Conservation (phyloP, 331 rosid genomes). For the Pyrus hybrid region DNA sequence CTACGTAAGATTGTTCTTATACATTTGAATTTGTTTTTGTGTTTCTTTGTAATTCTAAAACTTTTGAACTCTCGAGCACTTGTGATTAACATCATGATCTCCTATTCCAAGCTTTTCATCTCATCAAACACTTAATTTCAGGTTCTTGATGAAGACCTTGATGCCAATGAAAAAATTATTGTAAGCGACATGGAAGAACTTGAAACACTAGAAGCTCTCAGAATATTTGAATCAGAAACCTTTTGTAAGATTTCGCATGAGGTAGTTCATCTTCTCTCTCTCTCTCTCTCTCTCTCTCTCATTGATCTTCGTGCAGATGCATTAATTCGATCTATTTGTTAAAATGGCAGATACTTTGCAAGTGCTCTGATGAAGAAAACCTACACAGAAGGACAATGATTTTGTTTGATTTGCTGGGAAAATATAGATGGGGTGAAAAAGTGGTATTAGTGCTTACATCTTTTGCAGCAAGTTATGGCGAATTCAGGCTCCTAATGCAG, state of each 20-base stretch:
- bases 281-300: neutral
- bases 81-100: neutral
- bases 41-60: neutral
- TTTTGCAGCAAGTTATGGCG: conserved; percentile 48
- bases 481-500: conserved; percentile 44
- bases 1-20: no score
- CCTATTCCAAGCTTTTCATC: conserved; percentile 6
- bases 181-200: conserved; percentile 22
- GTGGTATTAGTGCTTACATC: conserved; percentile 50
- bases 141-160: conserved; percentile 37
- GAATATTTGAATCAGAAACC: neutral
- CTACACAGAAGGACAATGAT: conserved; percentile 33
- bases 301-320: neutral
- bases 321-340: conserved; percentile 1
- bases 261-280: conserved; percentile 17
- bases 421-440: conserved; percentile 54
- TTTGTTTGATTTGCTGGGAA: conserved; percentile 48
- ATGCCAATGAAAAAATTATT: conserved; percentile 16
- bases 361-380: conserved; percentile 27
- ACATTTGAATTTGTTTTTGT: no score
- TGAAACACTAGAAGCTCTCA: conserved; percentile 26
- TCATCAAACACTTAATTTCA: conserved; percentile 18
- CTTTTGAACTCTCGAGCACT: neutral
- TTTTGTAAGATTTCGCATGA: conserved; percentile 27
- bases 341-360: conserved; percentile 41